Percentiles rank a stretch among this genome's conserved stretches.
Evolutionary conservation across 2,329 filamentous ascomycete genomes (phyloP).

Genomic region (Pseudogymnoascus sp.): DNA sequence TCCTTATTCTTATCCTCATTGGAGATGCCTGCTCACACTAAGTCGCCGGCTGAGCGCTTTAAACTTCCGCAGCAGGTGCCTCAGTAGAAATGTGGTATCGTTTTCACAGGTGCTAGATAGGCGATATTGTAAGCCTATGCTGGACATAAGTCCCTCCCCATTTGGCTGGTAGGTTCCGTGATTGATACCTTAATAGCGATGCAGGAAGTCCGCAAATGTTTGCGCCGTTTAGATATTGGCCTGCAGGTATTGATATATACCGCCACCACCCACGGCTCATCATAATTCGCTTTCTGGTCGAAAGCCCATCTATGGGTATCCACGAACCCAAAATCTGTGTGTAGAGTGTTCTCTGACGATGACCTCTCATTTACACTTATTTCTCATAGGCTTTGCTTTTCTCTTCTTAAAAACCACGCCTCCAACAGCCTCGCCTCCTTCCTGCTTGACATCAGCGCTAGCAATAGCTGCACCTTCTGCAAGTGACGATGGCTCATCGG

Average conservation of each 20-base stretch:
- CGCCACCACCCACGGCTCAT: background rate
- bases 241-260: background rate
- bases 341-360: background rate
- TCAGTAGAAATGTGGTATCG: background rate
- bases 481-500: conserved; percentile 32
- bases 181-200: background rate
- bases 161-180: background rate
- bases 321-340: background rate
- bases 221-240: background rate
- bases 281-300: background rate
- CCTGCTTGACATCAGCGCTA: conserved; percentile 25
- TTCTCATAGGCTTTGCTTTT: conserved; percentile 59
- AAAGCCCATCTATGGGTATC: background rate
- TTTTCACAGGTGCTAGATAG: too few relatives aligned
- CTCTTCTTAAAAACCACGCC: conserved; percentile 73
- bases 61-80: background rate
- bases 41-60: background rate
- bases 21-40: background rate
- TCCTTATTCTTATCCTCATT: background rate
- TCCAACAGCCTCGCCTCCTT: conserved; percentile 26
- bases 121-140: background rate
- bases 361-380: conserved; percentile 38
- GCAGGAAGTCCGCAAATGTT: background rate
- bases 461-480: conserved; percentile 46
- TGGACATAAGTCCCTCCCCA: background rate